These are phyloP conservation scores for Lachancea sp. DNA, from an alignment of 805 yeast species.

Conservation along the genomic window DNA sequence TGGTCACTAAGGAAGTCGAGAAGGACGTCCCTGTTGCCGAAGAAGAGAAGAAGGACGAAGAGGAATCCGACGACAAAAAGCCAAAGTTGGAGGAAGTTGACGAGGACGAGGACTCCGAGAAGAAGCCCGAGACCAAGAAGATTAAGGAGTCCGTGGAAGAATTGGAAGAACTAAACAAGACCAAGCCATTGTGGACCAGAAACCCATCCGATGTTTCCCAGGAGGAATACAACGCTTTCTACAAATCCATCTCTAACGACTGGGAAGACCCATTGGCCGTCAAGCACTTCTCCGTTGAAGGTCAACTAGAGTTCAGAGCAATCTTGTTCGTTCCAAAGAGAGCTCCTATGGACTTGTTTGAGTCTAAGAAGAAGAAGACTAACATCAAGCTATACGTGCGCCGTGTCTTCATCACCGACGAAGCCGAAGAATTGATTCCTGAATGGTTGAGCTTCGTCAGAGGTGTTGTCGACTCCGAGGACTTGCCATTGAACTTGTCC, in stretches of 20 bases:
- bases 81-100: conserved; percentile 72
- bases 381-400: conserved; percentile 98
- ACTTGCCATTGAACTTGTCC: conserved; percentile 97
- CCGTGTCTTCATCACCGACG: conserved; percentile 99
- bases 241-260: conserved; percentile 98
- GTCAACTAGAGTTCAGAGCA: conserved; percentile 99
- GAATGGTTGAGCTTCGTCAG: conserved; percentile 96
- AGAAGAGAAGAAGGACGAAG: conserved; percentile 46
- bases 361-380: conserved; percentile 97
- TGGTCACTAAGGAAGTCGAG: conserved; percentile 98
- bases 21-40: conserved; percentile 90
- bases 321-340: conserved; percentile 96
- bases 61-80: conserved; percentile 49
- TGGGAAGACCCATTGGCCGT: conserved; percentile 99
- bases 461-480: conserved; percentile 99
- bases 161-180: conserved; percentile 96
- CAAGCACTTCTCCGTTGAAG: conserved; percentile 99
- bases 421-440: conserved; percentile 98
- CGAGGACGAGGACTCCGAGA: conserved; percentile 54
- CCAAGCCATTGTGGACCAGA: conserved; percentile 99
- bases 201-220: conserved; percentile 95
- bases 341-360: conserved; percentile 98
- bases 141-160: conserved; percentile 90
- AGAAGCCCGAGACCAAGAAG: conserved; percentile 76
- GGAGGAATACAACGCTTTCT: conserved; percentile 98